Evolutionary conservation across 1,139 yeast genomes (phyloP).

Genomic region (Pneumocystis canis): DNA sequence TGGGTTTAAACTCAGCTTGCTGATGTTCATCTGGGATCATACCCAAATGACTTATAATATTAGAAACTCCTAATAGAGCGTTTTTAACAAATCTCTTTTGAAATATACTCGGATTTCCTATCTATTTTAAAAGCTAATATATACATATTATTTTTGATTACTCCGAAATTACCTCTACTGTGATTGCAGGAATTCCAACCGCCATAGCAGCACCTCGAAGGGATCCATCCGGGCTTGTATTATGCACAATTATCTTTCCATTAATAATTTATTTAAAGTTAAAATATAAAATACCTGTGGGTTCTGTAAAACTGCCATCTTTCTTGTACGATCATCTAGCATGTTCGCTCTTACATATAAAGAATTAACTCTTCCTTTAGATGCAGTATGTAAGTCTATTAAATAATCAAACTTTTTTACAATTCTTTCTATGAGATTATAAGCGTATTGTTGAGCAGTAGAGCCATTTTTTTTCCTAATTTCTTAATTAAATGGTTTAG

Average conservation of each 20-base stretch:
- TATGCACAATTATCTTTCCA: neutral
- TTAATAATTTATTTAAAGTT: neutral
- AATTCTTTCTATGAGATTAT: neutral
- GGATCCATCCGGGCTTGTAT: neutral
- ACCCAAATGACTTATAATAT: neutral
- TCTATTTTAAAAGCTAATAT: neutral
- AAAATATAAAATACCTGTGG: neutral
- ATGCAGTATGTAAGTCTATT: neutral
- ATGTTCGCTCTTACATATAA: neutral
- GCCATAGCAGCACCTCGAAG: neutral
- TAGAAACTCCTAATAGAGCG: neutral
- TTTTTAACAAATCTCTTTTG: neutral
- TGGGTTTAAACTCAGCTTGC: neutral
- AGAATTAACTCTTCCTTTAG: neutral
- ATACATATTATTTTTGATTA: neutral
- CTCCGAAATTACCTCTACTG: neutral
- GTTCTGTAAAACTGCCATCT: neutral
- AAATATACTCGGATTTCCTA: neutral
- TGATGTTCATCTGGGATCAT: neutral
- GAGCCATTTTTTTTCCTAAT: neutral
- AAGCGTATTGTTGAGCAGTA: neutral
- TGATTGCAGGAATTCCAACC: neutral
- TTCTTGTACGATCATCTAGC: neutral
- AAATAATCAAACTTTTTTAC: neutral
- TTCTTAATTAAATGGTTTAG: neutral